phyloP scores from a whole-genome alignment of 345 rosid species.

The Citrus reticulata region DNA sequence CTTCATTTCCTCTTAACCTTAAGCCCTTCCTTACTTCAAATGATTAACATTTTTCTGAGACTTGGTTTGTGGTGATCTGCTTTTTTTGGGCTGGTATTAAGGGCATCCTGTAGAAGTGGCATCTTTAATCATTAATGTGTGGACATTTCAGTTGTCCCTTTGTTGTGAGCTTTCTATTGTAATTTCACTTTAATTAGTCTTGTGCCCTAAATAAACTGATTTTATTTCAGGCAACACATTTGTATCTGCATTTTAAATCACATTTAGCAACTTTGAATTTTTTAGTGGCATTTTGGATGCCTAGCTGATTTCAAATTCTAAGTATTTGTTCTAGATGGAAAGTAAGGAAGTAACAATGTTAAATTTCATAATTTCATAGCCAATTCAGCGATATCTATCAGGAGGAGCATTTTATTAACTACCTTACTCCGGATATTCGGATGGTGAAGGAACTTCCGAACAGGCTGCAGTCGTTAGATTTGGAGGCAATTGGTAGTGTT shows the following conservation, averaged over 20 bases:
- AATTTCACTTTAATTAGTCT: background rate
- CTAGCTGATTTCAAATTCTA: background rate
- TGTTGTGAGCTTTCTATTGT: background rate
- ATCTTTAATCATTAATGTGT: background rate
- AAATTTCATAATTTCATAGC: conserved; percentile 36
- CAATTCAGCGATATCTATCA: conserved; percentile 91
- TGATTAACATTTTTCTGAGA: background rate
- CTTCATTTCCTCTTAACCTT: background rate
- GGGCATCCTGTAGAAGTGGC: background rate
- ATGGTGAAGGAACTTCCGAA: conserved; percentile 79
- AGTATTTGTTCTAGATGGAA: conserved; percentile 11
- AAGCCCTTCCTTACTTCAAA: background rate
- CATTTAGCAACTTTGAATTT: background rate
- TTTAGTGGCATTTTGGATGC: background rate
- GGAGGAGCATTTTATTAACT: conserved; percentile 78
- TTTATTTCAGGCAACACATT: background rate
- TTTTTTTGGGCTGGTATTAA: background rate
- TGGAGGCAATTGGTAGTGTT: conserved; percentile 83
- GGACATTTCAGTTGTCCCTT: background rate
- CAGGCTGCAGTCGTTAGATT: conserved; percentile 73
- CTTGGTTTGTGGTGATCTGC: background rate
- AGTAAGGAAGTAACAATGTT: conserved; percentile 14
- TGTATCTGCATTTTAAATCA: background rate
- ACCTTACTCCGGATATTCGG: conserved; percentile 77
- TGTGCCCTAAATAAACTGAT: background rate